Evolutionary conservation across 208 protist species (phyloP).

Genomic region (Trypanosoma rangeli): DNA sequence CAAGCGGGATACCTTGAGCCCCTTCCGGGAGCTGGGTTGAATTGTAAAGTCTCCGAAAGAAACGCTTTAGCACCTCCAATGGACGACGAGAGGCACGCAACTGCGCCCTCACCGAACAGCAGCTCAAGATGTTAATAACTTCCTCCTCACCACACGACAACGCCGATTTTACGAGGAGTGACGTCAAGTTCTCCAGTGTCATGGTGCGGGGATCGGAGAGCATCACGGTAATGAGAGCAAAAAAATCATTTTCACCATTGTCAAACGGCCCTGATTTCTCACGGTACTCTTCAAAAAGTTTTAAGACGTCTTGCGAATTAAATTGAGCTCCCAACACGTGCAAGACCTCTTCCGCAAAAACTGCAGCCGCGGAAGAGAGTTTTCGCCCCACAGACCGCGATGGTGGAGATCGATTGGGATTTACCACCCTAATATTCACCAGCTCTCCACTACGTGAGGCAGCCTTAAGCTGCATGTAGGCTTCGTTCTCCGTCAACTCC

Average conservation of each 20-base stretch:
- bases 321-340: constrained; percentile 1
- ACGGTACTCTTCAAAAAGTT: constrained; percentile 9
- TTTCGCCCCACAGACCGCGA: neutral
- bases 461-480: constrained; percentile 12
- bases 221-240: constrained; percentile 1
- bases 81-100: constrained; percentile 9
- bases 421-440: constrained; percentile 14
- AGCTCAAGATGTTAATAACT: neutral
- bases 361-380: neutral
- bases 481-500: constrained; percentile 7
- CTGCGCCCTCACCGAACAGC: neutral
- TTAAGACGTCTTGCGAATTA: constrained; percentile 1
- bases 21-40: constrained; percentile 9
- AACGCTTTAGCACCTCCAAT: constrained; percentile 17
- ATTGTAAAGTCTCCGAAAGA: constrained; percentile 24
- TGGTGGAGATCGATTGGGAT: neutral
- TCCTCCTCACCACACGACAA: neutral
- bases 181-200: neutral
- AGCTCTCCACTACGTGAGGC: neutral
- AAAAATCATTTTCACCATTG: constrained; percentile 1
- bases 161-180: neutral
- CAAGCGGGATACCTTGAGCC: constrained; percentile 7
- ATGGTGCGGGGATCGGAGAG: neutral
- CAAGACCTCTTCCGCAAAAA: constrained; percentile 10
- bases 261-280: neutral